Evolutionary conservation across 257 asterid genomes (phyloP), one percentile per base, ranked within the genome.

Genomic region (Solanum pinnatisectum): DNA sequence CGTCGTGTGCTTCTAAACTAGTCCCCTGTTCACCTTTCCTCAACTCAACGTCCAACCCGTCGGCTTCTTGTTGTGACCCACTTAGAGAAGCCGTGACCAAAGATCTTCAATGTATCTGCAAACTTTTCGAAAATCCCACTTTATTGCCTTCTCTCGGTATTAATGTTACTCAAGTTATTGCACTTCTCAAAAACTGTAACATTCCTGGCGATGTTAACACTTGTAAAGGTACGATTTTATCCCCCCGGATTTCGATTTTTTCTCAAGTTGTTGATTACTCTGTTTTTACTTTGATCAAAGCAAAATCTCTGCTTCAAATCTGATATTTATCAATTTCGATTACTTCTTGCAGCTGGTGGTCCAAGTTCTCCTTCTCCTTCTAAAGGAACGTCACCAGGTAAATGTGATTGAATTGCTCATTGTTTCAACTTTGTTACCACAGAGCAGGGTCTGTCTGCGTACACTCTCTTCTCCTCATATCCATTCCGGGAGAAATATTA

Each of bases 51-150:
- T 22, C 30, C 30, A 91, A 30, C 0, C 93, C 94, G 12, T 70
- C 92, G 27, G 3, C 67, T 14, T 71, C 44, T 4, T 93, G 96
- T 87, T 93, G 96, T 89, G 35, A 33, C 40, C 89, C 94, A 8
- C 90, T 93, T 22, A 87, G 12, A 78, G 23, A 74, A 10, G 94
- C 91, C 22, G 93, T 93, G 44, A 3, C 86, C 1, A 89, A 89
- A 49, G 91, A 93, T 90, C 92, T 93, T 4, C 49, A n/a, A 4
- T 93, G 96, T 20, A 92, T 93, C 1, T 93, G 96, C 78, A 89
- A 86, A 14, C 86, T 93, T 27, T 78, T 86, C 44, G 13, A 52
- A 5, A 89, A 88, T 36, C 95, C 92, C 1, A 4, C 18, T 4
- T 13, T 87, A 25, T 39, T 90, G 27, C 1, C 44, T 89, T 0